Evolutionary conservation across 768 basidiomycete genomes (phyloP).

Genomic region (Leccinum truebloodii): DNA sequence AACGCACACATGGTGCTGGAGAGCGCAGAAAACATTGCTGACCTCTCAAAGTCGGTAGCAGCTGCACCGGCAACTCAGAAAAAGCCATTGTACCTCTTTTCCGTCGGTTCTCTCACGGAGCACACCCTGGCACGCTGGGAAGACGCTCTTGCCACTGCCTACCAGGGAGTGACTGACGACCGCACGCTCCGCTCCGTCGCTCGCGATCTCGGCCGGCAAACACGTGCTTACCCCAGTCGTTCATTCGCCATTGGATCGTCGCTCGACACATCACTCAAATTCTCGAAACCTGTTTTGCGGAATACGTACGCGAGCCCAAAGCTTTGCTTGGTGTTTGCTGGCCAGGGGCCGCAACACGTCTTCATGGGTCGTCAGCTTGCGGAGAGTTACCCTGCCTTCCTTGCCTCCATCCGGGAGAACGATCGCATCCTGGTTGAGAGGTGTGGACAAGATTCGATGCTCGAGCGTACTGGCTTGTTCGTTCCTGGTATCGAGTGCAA

Average conservation of each 20-base stretch:
- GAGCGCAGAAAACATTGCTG: slow-evolving; percentile 19
- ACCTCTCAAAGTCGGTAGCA: slow-evolving; percentile 11
- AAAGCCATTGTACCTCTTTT: slow-evolving; percentile 27
- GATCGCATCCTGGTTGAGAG: slow-evolving; percentile 34
- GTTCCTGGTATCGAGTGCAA: slow-evolving; percentile 27
- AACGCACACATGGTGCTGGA: slow-evolving; percentile 37
- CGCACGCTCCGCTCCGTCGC: slow-evolving; percentile 27
- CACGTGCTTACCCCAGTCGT: slow-evolving; percentile 32
- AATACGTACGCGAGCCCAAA: slow-evolving; percentile 28
- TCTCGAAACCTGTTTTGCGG: slow-evolving; percentile 31
- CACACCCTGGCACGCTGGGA: slow-evolving; percentile 27
- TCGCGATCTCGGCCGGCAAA: slow-evolving; percentile 31
- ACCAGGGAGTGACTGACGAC: slow-evolving; percentile 21
- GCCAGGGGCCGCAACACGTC: slow-evolving; percentile 38
- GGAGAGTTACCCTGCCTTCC: slow-evolving; percentile 33
- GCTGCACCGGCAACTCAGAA: not conserved
- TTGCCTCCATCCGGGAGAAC: slow-evolving; percentile 31
- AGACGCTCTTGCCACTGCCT: slow-evolving; percentile 19
- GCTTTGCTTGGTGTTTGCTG: slow-evolving; percentile 37
- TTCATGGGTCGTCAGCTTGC: slow-evolving; percentile 40
- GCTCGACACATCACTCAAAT: slow-evolving; percentile 26
- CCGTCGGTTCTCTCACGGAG: slow-evolving; percentile 32
- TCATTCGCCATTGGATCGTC: slow-evolving; percentile 27
- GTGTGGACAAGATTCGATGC: slow-evolving; percentile 32
- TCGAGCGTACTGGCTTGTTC: slow-evolving; percentile 37